Base-by-base conservation (phyloP, 2,329 filamentous ascomycete genomes). In the Scedosporium dehoogii region DNA sequence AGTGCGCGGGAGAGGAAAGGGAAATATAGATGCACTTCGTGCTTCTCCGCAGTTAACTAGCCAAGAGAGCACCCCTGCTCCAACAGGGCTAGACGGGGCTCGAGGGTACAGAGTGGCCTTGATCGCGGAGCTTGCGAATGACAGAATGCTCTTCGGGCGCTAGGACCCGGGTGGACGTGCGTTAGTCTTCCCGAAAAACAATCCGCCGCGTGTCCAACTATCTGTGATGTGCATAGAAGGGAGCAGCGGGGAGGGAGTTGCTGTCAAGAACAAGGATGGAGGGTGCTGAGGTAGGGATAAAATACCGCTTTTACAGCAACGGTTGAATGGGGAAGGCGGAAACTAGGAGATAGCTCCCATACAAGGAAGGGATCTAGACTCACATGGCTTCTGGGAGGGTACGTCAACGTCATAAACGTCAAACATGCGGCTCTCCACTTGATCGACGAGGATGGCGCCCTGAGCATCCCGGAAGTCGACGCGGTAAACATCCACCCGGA, bases 401-500 rank as follows among this genome's bases (percentile, higher is more conserved):
- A 62, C 61, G 21, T 59, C 55, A 12, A 16, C 7, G 27, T 59
- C 56, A 27, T 41, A 58, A 18, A 62, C 56, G 14, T 53, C 44
- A 29, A 62, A 62, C 44, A 21, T 48, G 16, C 42, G 61, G n/a
- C 55, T 53, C 42, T 62, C 56, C 4, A 44, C 42, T 29, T 62
- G 61, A 29, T 59, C 61, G 25, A 62, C 25, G 14, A 62, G 61
- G 2, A 62, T 33, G 4, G 61, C 57, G 44, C 56, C 29, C 61
- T 59, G 51, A 2, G 21, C 14, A 10, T 48, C 56, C 23, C n/a
- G n/a, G 53, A 5, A 58, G 33, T 62, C 61, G 41, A 62, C 21
- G 55, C 42, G 48, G 23, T 62, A 62, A 10, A 62, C 56, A 21
- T 62, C 61, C 16, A 59, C 61, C 18, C 61, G 55, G 46, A 62